Conservation (phyloP, 345 rosid species). For the Geranium brycei region DNA sequence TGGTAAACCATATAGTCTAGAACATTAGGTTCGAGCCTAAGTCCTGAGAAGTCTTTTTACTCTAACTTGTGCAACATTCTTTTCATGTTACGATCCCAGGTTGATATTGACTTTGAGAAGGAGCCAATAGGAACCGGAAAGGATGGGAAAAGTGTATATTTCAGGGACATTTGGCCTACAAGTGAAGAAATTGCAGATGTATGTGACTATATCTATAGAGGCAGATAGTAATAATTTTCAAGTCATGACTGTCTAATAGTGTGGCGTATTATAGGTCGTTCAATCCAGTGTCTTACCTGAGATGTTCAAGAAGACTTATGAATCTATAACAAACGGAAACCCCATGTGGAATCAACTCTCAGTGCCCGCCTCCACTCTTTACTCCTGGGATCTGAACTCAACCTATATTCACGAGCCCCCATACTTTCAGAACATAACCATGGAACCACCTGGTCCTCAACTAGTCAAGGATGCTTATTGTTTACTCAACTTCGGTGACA, state of each 20-base stretch:
- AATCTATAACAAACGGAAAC: conserved; percentile 62
- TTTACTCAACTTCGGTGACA: conserved; percentile 66
- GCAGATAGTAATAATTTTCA: background rate
- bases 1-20: too few species aligned
- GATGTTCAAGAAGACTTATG: conserved; percentile 67
- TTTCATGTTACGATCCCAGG: conserved; percentile 27
- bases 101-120: conserved; percentile 74
- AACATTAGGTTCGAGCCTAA: too few species aligned
- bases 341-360: conserved; percentile 68
- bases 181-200: conserved; percentile 70
- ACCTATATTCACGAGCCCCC: conserved; percentile 86
- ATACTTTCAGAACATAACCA: conserved; percentile 60
- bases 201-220: background rate
- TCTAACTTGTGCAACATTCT: background rate
- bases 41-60: background rate
- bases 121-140: conserved; percentile 60
- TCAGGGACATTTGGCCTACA: conserved; percentile 72
- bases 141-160: conserved; percentile 51
- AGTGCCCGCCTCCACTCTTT: conserved; percentile 35
- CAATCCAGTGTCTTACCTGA: conserved; percentile 61
- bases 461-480: conserved; percentile 80
- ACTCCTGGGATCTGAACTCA: conserved; percentile 66
- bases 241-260: background rate
- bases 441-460: conserved; percentile 59
- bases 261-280: conserved; percentile 32